Conservation (phyloP, 2,329 filamentous ascomycete genomes). For the Alternaria solani region DNA sequence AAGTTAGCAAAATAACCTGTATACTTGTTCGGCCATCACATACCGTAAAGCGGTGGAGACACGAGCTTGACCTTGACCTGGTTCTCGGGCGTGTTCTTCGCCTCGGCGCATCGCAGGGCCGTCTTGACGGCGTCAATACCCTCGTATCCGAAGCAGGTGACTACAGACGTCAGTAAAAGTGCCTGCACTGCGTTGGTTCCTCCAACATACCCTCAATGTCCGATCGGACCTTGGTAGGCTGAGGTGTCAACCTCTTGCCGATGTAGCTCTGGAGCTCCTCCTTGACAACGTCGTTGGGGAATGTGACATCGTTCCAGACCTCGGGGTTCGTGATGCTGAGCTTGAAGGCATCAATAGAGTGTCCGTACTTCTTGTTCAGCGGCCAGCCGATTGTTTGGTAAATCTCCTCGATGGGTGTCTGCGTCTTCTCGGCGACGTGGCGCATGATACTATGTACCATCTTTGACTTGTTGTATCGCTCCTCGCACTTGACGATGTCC, state of each 20-base stretch:
- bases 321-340: constrained; percentile 98
- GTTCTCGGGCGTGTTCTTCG: constrained; percentile 87
- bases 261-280: constrained; percentile 96
- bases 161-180: constrained; percentile 28
- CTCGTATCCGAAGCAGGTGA: constrained; percentile 76
- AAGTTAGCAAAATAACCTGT: constrained; percentile 21
- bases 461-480: constrained; percentile 99
- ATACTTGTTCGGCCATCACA: background rate
- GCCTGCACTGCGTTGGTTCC: constrained; percentile 59
- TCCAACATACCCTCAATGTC: constrained; percentile 82
- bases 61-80: constrained; percentile 99
- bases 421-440: constrained; percentile 97
- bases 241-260: constrained; percentile 93
- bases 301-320: constrained; percentile 92
- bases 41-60: constrained; percentile 86
- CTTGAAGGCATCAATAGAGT: constrained; percentile 98
- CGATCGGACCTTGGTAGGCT: constrained; percentile 98
- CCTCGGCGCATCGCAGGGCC: constrained; percentile 89
- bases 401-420: constrained; percentile 89
- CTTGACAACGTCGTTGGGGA: constrained; percentile 83
- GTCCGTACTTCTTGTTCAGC: constrained; percentile 95
- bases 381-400: constrained; percentile 98
- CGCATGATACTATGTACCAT: constrained; percentile 99
- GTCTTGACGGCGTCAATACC: constrained; percentile 98
- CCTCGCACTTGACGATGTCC: constrained; percentile 97